phyloP scores from a whole-genome alignment of 2,329 filamentous ascomycete genomes.

The Colletotrichum lindemuthianum region DNA sequence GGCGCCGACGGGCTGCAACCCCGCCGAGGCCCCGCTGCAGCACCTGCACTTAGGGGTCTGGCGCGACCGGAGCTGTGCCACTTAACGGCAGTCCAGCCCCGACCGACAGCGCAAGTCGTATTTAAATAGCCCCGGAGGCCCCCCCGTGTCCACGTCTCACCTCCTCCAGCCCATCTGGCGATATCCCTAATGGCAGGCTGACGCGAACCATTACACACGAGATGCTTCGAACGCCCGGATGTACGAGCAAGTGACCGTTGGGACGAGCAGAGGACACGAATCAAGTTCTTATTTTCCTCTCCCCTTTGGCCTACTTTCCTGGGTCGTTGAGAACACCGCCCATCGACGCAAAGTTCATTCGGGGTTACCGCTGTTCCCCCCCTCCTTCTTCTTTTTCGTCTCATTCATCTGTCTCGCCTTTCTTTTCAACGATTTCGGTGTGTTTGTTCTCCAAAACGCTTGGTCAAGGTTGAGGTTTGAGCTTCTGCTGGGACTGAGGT shows the following conservation, averaged over 20 bases:
- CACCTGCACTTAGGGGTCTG: constrained; percentile 38
- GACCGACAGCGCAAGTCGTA: constrained; percentile 18
- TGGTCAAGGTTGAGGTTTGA: too few species aligned
- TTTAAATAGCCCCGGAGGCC: constrained; percentile 28
- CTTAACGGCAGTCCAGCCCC: constrained; percentile 32
- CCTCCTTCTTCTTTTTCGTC: neutral
- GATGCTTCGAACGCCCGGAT: neutral
- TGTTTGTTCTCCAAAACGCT: too few species aligned
- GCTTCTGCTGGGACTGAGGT: too few species aligned
- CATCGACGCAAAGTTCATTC: too few species aligned
- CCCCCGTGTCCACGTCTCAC: constrained; percentile 7
- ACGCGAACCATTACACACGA: constrained; percentile 26
- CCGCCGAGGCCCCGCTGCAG: constrained; percentile 23
- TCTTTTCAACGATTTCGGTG: neutral
- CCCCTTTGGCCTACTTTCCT: neutral
- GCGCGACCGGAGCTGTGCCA: constrained; percentile 33
- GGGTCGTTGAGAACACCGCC: too few species aligned
- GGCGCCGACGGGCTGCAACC: constrained; percentile 12
- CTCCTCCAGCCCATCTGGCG: constrained; percentile 19
- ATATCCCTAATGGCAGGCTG: constrained; percentile 36
- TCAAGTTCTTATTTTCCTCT: neutral
- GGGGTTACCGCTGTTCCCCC: neutral
- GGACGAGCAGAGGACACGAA: constrained; percentile 2
- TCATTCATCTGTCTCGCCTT: constrained; percentile 1
- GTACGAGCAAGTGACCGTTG: neutral